Evolutionary conservation across 129 eudicot genomes (phyloP).

Genomic region (Saussurea involucrata): DNA sequence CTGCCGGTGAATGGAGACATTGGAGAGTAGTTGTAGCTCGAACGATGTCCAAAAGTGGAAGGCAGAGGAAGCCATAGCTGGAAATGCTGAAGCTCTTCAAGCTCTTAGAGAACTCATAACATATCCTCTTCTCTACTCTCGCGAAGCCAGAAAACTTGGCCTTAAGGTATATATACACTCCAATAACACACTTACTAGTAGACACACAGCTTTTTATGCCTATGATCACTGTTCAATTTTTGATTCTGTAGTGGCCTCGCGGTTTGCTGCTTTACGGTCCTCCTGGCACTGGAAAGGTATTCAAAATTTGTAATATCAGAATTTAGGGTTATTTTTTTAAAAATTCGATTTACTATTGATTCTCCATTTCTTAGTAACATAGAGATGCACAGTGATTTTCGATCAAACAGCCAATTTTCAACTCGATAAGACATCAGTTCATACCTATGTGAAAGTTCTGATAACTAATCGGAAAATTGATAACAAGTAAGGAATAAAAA

Average conservation of each 20-base stretch:
- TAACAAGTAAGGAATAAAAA: neutral
- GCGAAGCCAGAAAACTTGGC: conserved; percentile 53
- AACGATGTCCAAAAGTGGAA: conserved; percentile 37
- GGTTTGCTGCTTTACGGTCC: conserved; percentile 94
- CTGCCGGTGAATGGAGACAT: conserved; percentile 27
- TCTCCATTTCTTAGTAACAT: neutral
- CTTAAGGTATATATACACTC: conserved; percentile 45
- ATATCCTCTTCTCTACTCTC: conserved; percentile 60
- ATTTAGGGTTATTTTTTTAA: neutral
- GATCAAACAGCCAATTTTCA: neutral
- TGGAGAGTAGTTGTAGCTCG: conserved; percentile 33
- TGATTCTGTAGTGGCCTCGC: conserved; percentile 68
- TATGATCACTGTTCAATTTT: neutral
- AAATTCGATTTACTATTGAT: neutral
- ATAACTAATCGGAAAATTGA: neutral
- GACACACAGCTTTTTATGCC: neutral
- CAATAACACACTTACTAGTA: neutral
- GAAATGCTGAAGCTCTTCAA: conserved; percentile 73
- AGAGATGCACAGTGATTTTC: neutral
- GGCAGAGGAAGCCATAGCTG: conserved; percentile 87
- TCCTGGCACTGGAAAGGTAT: conserved; percentile 97
- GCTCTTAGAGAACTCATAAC: conserved; percentile 84
- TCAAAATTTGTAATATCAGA: neutral
- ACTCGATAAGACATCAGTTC: neutral
- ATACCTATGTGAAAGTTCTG: neutral